phyloP scores from a whole-genome alignment of 257 asterid species.

The Gentiana straminea region DNA sequence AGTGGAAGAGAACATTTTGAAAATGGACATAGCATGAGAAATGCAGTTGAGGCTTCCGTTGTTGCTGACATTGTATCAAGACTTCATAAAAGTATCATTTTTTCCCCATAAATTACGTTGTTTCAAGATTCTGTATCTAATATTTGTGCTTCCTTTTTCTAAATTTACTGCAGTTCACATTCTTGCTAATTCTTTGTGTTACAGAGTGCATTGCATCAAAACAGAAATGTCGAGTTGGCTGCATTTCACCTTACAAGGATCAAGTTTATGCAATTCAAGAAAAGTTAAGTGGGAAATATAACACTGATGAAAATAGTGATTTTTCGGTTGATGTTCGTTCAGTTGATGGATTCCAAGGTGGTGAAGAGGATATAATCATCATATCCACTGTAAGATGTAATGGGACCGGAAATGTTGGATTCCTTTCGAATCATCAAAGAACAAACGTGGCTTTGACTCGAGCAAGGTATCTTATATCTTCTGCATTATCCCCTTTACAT shows the following conservation, averaged over 20 bases:
- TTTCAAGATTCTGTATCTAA: not conserved
- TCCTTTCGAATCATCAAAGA: conserved; percentile 51
- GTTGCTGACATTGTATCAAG: conserved; percentile 44
- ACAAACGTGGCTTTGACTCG: conserved; percentile 66
- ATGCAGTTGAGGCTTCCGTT: conserved; percentile 43
- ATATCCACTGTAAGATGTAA: conserved; percentile 68
- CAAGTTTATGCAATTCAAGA: conserved; percentile 59
- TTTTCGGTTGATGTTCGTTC: conserved; percentile 61
- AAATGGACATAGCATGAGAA: conserved; percentile 28
- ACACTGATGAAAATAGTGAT: conserved; percentile 29
- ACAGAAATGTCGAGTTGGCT: conserved; percentile 51
- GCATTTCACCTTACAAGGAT: conserved; percentile 77
- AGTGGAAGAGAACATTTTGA: conserved; percentile 43
- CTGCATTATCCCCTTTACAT: too few relatives aligned
- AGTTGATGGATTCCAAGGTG: conserved; percentile 88
- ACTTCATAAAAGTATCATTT: conserved; percentile 35
- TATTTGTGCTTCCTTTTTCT: too few relatives aligned
- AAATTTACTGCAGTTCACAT: not conserved
- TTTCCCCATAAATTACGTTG: not conserved
- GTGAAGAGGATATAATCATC: conserved; percentile 73
- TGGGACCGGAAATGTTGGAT: conserved; percentile 53
- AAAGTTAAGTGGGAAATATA: conserved; percentile 38
- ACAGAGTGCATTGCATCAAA: conserved; percentile 30
- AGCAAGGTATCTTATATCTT: conserved; percentile 36
- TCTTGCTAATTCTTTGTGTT: not conserved